Conservation (phyloP, 257 asterid species). For the Scutellaria minor region DNA sequence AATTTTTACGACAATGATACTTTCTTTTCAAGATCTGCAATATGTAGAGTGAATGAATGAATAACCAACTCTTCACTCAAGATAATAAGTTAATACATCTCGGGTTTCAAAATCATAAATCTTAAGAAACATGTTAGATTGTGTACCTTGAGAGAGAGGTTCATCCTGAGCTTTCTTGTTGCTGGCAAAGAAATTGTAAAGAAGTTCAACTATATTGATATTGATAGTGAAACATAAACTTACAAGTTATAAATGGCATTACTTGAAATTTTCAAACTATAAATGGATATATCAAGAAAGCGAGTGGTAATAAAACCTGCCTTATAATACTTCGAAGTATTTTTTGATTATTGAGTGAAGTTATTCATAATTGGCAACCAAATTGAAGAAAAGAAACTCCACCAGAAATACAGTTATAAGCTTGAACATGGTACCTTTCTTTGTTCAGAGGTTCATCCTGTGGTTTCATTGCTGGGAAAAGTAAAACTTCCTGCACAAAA, state of each 20-base stretch:
- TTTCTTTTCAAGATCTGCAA: slow-evolving; percentile 31
- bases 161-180: slow-evolving; percentile 36
- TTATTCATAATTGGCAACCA: not conserved
- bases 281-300: no score
- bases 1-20: slow-evolving; percentile 24
- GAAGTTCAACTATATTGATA: no score
- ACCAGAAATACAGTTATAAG: not conserved
- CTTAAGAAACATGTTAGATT: not conserved
- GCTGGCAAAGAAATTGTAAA: slow-evolving; percentile 20
- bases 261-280: not conserved
- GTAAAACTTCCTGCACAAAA: slow-evolving; percentile 36
- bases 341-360: not conserved
- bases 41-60: not conserved
- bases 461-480: slow-evolving; percentile 46
- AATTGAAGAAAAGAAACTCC: not conserved
- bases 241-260: not conserved
- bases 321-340: no score
- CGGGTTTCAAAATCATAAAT: not conserved
- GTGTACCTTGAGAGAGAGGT: slow-evolving; percentile 39
- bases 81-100: not conserved
- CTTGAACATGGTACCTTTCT: slow-evolving; percentile 26
- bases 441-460: slow-evolving; percentile 37
- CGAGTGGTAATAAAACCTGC: no score
- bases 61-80: not conserved
- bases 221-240: not conserved